phyloP scores from a whole-genome alignment of 768 basidiomycete genomes.

The Rhizopogon vesiculosus region DNA sequence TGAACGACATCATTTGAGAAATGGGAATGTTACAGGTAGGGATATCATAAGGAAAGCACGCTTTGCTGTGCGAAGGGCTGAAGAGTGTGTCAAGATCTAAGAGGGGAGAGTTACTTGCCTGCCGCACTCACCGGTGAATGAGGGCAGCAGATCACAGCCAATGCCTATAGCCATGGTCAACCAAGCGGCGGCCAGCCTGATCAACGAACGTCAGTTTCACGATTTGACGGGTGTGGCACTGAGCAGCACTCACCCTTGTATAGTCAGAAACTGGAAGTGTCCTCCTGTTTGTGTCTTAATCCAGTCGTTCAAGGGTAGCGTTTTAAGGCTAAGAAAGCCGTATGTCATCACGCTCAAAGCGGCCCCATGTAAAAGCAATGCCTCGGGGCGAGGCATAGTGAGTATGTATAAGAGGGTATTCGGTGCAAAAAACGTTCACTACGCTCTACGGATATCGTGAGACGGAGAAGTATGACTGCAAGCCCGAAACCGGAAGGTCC shows the following conservation, averaged over 20 bases:
- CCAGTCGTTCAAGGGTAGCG: conserved; percentile 18
- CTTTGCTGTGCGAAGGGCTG: conserved; percentile 38
- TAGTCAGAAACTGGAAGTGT: conserved; percentile 70
- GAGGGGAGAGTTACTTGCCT: neutral
- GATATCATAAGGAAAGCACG: conserved; percentile 58
- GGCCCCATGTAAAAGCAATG: conserved; percentile 26
- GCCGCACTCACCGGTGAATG: conserved; percentile 25
- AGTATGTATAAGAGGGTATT: too few species aligned
- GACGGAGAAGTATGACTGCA: too few species aligned
- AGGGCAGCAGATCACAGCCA: conserved; percentile 36
- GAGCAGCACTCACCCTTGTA: conserved; percentile 56
- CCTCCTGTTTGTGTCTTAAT: conserved; percentile 55
- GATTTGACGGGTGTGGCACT: neutral
- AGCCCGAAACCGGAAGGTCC: too few species aligned
- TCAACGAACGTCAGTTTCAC: conserved; percentile 3
- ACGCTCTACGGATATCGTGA: too few species aligned
- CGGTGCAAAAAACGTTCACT: too few species aligned
- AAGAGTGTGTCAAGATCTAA: neutral
- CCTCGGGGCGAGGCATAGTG: neutral
- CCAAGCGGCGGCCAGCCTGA: conserved; percentile 34
- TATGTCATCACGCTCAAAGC: conserved; percentile 31
- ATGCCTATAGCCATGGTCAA: conserved; percentile 37
- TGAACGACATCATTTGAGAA: neutral
- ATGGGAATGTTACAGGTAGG: conserved; percentile 46
- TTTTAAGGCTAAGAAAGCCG: conserved; percentile 23